Evolutionary conservation across 140 eudicot genomes (phyloP).

Genomic region (Ambrosia hybrid): DNA sequence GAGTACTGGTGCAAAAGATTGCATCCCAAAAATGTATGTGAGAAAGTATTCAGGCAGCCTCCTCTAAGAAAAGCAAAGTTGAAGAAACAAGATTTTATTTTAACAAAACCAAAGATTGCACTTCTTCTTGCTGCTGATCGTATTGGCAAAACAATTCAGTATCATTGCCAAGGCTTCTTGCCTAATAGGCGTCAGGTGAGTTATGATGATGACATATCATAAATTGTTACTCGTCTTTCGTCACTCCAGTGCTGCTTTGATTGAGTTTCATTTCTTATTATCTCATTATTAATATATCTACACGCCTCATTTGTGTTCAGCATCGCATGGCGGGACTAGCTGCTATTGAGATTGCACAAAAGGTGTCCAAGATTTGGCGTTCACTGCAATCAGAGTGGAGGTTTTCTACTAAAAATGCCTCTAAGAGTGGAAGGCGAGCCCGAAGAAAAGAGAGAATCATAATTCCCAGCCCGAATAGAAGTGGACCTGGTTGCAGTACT

Average conservation of each 20-base stretch:
- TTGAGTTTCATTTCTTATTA: constrained; percentile 12
- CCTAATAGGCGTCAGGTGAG: constrained; percentile 94
- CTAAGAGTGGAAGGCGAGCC: constrained; percentile 64
- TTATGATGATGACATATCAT: constrained; percentile 1
- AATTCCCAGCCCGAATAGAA: constrained; percentile 71
- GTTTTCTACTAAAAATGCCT: constrained; percentile 56
- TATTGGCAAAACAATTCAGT: constrained; percentile 83
- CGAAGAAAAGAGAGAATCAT: constrained; percentile 71
- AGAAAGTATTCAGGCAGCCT: constrained; percentile 96
- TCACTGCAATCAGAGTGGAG: constrained; percentile 80
- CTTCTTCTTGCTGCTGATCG: constrained; percentile 84
- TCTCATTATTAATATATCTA: constrained; percentile 4
- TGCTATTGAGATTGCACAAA: constrained; percentile 96
- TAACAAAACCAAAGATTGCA: constrained; percentile 73
- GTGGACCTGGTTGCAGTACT: constrained; percentile 83
- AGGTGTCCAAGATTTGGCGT: constrained; percentile 90
- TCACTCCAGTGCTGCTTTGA: too few species aligned
- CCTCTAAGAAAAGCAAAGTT: constrained; percentile 85
- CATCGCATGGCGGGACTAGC: constrained; percentile 99
- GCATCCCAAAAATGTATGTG: constrained; percentile 97
- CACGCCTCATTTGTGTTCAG: constrained; percentile 40
- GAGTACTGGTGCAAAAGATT: constrained; percentile 98
- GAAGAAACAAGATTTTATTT: constrained; percentile 74
- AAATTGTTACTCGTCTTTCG: too few species aligned
- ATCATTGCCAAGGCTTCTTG: constrained; percentile 83